A percentile compares a stretch with the other conserved stretches of the same genome.
Evolutionary conservation across 495 filamentous ascomycete genomes (phyloP).

Genomic region (Talaromyces proteolyticus): DNA sequence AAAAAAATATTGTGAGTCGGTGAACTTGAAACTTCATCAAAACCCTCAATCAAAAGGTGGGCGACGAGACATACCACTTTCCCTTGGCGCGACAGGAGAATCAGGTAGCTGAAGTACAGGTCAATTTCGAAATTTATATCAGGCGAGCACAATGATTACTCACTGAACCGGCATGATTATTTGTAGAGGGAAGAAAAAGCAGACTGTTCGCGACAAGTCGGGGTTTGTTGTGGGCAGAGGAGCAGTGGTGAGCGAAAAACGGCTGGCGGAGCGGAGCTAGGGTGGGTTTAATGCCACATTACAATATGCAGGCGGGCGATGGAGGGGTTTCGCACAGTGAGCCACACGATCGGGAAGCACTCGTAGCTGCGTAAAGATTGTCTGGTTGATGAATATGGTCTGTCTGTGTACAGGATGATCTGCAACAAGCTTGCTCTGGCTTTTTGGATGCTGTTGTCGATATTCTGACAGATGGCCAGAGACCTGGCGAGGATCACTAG

Average conservation of each 20-base stretch:
- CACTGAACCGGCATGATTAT: constrained; percentile 10
- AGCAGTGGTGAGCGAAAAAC: neutral
- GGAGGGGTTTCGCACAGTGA: neutral
- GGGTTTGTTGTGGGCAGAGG: neutral
- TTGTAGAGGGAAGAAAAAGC: neutral
- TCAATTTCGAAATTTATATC: neutral
- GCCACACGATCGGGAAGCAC: too few species aligned
- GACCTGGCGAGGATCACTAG: too few species aligned
- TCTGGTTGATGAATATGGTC: too few species aligned
- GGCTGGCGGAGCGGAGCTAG: neutral
- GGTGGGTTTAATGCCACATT: neutral
- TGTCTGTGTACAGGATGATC: too few species aligned
- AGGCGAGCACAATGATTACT: neutral
- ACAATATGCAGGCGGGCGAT: neutral
- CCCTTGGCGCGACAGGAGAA: constrained; percentile 93
- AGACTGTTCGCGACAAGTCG: neutral
- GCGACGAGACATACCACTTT: constrained; percentile 80
- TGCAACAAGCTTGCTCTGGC: too few species aligned
- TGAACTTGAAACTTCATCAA: constrained; percentile 10
- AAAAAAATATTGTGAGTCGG: constrained; percentile 20
- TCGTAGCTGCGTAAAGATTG: too few species aligned
- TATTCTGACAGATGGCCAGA: too few species aligned
- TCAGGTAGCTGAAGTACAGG: constrained; percentile 69
- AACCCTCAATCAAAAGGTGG: constrained; percentile 32
- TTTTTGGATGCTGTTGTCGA: too few species aligned